phyloP scores from a whole-genome alignment of 495 filamentous ascomycete species.

The Letharia columbiana region DNA sequence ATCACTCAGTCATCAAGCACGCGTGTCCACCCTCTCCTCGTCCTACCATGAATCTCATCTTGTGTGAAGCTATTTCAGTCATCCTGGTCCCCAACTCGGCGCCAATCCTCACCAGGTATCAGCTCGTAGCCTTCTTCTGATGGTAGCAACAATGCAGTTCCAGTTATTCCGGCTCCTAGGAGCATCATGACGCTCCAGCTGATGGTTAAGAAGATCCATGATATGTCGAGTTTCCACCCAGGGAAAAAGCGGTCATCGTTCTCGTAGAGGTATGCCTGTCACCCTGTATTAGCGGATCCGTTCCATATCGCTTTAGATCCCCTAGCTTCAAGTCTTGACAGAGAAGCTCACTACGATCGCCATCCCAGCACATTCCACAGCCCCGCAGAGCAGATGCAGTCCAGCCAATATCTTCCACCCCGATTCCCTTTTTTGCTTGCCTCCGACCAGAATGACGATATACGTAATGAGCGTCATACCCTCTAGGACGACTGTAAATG shows the following conservation, averaged over 20 bases:
- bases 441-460: slow-evolving; percentile 63
- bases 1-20: neutral
- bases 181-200: slow-evolving; percentile 61
- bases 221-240: slow-evolving; percentile 73
- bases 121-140: slow-evolving; percentile 81
- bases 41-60: neutral
- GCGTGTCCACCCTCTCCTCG: neutral
- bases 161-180: slow-evolving; percentile 50
- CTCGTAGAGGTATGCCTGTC: slow-evolving; percentile 72
- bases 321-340: neutral
- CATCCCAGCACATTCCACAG: slow-evolving; percentile 61
- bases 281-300: neutral
- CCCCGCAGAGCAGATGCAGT: slow-evolving; percentile 52
- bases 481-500: slow-evolving; percentile 67
- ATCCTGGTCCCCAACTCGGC: neutral
- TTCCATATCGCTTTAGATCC: too few relatives aligned
- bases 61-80: neutral
- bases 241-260: slow-evolving; percentile 78
- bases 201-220: slow-evolving; percentile 67
- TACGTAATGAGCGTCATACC: slow-evolving; percentile 67
- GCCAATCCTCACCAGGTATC: slow-evolving; percentile 38
- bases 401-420: slow-evolving; percentile 69
- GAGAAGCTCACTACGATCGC: slow-evolving; percentile 62
- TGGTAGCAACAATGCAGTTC: slow-evolving; percentile 59
- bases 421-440: slow-evolving; percentile 59